phyloP scores from a whole-genome alignment of 345 rosid genomes.

The Triadica sebifera region DNA sequence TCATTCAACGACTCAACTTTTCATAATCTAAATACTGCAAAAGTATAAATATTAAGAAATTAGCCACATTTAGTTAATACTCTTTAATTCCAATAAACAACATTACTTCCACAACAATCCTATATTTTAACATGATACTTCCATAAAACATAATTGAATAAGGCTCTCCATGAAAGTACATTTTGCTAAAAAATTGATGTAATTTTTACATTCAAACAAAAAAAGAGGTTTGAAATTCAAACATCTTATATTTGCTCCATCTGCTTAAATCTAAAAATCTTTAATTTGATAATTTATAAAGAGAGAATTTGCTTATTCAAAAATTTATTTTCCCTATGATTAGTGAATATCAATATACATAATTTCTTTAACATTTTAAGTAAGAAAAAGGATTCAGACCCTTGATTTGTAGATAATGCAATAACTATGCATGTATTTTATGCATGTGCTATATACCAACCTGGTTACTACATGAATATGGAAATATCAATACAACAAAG shows the following conservation, averaged over 20 bases:
- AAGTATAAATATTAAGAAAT: not conserved
- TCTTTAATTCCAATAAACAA: not conserved
- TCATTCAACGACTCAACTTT: slow-evolving; percentile 3
- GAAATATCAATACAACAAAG: slow-evolving; percentile 9
- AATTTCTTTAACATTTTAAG: slow-evolving; percentile 11
- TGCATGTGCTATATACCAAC: slow-evolving; percentile 5
- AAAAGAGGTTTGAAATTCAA: not conserved
- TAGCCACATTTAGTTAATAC: not conserved
- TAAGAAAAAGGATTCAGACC: not conserved
- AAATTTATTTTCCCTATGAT: not conserved
- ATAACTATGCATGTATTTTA: slow-evolving; percentile 1
- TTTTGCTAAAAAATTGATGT: not conserved
- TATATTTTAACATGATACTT: slow-evolving; percentile 1
- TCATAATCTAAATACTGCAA: too few relatives aligned
- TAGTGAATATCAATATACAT: not conserved
- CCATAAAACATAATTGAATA: not conserved
- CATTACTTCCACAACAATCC: not conserved
- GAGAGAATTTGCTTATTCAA: not conserved
- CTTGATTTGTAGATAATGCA: not conserved
- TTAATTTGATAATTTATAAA: not conserved
- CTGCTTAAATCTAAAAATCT: not conserved
- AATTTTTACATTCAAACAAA: not conserved
- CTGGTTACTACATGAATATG: not conserved
- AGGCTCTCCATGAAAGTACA: not conserved
- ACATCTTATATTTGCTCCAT: not conserved